These are phyloP conservation scores for Penicillium sp. DNA, from an alignment of 2,329 filamentous ascomycete genomes.

Conservation along the genomic window DNA sequence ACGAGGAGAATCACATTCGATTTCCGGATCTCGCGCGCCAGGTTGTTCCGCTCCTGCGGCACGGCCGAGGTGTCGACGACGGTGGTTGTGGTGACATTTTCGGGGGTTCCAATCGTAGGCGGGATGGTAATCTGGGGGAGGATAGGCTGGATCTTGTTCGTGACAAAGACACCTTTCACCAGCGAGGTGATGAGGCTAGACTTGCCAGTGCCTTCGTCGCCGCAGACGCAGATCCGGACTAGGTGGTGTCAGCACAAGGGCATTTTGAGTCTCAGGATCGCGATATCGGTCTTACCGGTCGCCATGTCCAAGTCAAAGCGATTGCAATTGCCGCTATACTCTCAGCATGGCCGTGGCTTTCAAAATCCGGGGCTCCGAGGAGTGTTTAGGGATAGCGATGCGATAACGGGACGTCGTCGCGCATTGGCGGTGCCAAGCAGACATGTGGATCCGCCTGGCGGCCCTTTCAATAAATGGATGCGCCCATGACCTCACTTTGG, in stretches of 20 bases:
- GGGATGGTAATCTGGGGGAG: conserved; percentile 95
- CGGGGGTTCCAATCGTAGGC: conserved; percentile 87
- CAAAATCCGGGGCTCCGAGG: background rate
- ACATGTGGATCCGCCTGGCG: background rate
- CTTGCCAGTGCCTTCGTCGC: conserved; percentile 94
- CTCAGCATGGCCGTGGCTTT: conserved; percentile 11
- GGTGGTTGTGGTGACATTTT: conserved; percentile 90
- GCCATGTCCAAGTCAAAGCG: conserved; percentile 17
- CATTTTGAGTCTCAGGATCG: no score
- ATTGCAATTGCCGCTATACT: conserved; percentile 6
- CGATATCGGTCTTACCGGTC: conserved; percentile 12
- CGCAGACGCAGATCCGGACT: conserved; percentile 95
- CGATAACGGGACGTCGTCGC: conserved; percentile 6
- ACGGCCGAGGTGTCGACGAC: conserved; percentile 97
- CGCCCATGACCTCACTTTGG: conserved; percentile 2
- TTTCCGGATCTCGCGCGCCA: conserved; percentile 94
- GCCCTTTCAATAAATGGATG: background rate
- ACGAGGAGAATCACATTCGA: conserved; percentile 96
- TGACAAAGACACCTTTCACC: conserved; percentile 96
- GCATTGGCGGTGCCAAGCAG: conserved; percentile 15
- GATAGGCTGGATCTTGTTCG: conserved; percentile 91
- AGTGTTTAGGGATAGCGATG: conserved; percentile 10
- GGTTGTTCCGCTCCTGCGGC: conserved; percentile 86
- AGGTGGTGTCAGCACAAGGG: conserved; percentile 17
- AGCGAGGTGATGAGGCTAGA: conserved; percentile 92